Conservation (phyloP, 306 rosid genomes). For the Trichosanthes truncata region DNA sequence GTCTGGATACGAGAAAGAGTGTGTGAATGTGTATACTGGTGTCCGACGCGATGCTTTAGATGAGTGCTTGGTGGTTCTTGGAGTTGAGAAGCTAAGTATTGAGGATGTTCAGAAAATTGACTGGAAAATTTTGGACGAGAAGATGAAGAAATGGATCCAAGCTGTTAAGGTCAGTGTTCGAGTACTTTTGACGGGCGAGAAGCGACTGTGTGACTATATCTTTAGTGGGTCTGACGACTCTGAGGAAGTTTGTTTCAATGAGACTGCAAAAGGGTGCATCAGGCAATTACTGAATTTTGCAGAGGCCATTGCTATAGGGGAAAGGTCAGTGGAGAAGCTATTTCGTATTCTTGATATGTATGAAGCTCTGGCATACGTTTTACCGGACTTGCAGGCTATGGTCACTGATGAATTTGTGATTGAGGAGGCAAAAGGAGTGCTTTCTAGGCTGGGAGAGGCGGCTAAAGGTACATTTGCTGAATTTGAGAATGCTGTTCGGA, state of each 20-base stretch:
- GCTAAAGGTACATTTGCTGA: conserved; percentile 79
- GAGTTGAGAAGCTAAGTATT: conserved; percentile 78
- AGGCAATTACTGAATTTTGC: conserved; percentile 82
- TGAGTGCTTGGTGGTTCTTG: conserved; percentile 67
- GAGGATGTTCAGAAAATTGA: conserved; percentile 84
- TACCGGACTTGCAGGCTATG: conserved; percentile 55
- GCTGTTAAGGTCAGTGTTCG: conserved; percentile 65
- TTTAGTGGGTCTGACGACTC: conserved; percentile 49
- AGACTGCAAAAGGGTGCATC: conserved; percentile 72
- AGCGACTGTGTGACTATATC: conserved; percentile 62
- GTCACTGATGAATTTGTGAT: conserved; percentile 46
- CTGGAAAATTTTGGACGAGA: conserved; percentile 80
- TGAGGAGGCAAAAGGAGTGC: conserved; percentile 56
- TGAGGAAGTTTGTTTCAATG: conserved; percentile 63
- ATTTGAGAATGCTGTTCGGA: conserved; percentile 81
- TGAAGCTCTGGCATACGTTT: conserved; percentile 52
- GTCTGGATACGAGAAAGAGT: conserved; percentile 84
- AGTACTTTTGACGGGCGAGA: conserved; percentile 64
- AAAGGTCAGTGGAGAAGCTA: conserved; percentile 77
- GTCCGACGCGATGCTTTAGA: conserved; percentile 84
- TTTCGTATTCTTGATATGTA: conserved; percentile 93
- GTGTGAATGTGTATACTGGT: conserved; percentile 68
- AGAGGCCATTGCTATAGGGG: conserved; percentile 70
- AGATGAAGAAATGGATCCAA: conserved; percentile 94
- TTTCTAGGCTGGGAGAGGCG: conserved; percentile 60